Evolutionary conservation across 108 stramenopile species (phyloP).

Genomic region (Aureococcus anophagefferens): DNA sequence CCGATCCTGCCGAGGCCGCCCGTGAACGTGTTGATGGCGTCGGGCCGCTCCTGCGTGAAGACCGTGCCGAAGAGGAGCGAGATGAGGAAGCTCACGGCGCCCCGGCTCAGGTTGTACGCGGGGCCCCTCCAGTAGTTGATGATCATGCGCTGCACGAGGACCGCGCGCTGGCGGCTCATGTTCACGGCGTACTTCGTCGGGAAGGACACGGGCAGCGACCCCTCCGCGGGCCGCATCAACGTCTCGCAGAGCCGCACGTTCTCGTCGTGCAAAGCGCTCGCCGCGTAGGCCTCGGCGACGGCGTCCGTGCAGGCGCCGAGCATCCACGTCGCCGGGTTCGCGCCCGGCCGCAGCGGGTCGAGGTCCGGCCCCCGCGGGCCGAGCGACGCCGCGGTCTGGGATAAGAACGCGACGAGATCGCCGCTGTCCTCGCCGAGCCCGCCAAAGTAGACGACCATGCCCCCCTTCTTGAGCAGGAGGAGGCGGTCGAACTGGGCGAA

Average conservation of each 20-base stretch:
- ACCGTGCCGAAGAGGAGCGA: too few species aligned
- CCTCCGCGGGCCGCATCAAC: conserved; percentile 9
- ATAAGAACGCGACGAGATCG: conserved; percentile 54
- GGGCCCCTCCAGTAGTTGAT: too few species aligned
- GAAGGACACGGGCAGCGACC: too few species aligned
- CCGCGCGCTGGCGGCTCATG: too few species aligned
- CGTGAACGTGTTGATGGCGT: too few species aligned
- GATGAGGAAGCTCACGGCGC: too few species aligned
- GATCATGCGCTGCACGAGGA: too few species aligned
- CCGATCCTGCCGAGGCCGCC: background rate
- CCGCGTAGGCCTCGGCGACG: conserved; percentile 6
- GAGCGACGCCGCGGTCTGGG: conserved; percentile 14
- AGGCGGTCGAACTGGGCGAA: conserved; percentile 63
- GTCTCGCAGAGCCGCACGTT: background rate
- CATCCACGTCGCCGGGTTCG: conserved; percentile 76
- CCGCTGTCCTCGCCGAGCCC: conserved; percentile 50
- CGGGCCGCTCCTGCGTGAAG: too few species aligned
- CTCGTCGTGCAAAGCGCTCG: background rate
- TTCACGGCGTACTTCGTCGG: too few species aligned
- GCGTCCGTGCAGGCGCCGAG: conserved; percentile 48
- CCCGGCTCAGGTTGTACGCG: too few species aligned
- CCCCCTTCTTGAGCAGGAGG: conserved; percentile 64
- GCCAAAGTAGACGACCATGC: conserved; percentile 69
- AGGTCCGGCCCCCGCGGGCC: too few species aligned
- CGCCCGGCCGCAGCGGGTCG: conserved; percentile 39